Percentiles rank a stretch among this genome's conserved stretches.
phyloP scores from a whole-genome alignment of 139 green algal species.

The Closterium sp. region DNA sequence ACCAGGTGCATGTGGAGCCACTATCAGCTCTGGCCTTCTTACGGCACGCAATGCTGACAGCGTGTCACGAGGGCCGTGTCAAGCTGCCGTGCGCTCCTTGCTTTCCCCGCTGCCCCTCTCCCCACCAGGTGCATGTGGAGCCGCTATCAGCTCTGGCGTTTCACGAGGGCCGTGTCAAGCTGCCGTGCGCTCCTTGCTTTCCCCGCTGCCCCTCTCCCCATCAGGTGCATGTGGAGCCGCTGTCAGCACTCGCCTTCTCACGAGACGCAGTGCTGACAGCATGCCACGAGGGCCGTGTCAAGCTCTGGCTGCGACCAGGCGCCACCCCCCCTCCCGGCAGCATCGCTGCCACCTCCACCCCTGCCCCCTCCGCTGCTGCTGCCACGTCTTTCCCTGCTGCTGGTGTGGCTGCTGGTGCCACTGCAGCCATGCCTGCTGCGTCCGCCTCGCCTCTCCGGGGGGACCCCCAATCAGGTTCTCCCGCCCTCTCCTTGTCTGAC shows the following conservation, averaged over 20 bases:
- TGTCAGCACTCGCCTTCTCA: conserved; percentile 69
- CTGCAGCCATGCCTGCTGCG: neutral
- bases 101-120: no score
- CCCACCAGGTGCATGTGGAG: no score
- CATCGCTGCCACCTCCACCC: neutral
- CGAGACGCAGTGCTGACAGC: conserved; percentile 61
- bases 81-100: no score
- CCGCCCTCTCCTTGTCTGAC: neutral
- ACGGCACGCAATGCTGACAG: no score
- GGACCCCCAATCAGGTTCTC: neutral
- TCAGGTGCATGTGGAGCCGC: conserved; percentile 69
- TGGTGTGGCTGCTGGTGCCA: neutral
- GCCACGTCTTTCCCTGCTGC: neutral
- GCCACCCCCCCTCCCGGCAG: neutral
- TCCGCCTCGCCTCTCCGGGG: neutral
- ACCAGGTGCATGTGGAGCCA: no score
- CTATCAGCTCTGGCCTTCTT: no score
- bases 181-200: no score
- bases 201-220: neutral
- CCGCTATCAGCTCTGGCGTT: no score
- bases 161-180: no score
- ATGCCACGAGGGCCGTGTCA: conserved; percentile 61
- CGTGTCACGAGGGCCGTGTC: no score
- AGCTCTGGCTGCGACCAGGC: conserved; percentile 61
- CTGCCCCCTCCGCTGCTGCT: neutral